Evolutionary conservation across 305 asterid species (phyloP), one percentile per base, ranked within the genome.

Genomic region (Solanum aculeatissimum): DNA sequence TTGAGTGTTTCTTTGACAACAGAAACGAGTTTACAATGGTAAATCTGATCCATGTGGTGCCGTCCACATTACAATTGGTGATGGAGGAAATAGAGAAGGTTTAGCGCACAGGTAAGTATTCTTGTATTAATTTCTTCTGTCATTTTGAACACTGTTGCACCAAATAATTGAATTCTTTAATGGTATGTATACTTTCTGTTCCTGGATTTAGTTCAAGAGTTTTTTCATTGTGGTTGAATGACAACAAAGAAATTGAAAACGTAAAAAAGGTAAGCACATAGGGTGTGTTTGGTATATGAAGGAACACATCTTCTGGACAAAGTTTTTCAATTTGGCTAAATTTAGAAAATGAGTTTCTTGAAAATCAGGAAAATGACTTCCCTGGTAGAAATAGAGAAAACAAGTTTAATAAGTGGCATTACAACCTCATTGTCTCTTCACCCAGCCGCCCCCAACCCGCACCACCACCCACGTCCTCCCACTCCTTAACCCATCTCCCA

Each of bases 61-160:
- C 66, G 90, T 88, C 85, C 93, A 91, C 86, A 87, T 91, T 74
- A 91, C 93, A 60, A 91, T 91, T 84, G 93, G 93, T 3, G 93
- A 91, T 83, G 93, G 93, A 83, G 93, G 93, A 84, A 91, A 91
- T 65, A 85, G 88, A 84, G 93, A 91, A 88, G 93, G 93, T 85
- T 87, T 91, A 85, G 92, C 93, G 40, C 87, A 71, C 60, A 27
- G 43, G 93, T 89, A 80, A 86, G 87, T 86, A n/a, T 85, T 68
- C 57, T 40, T 74, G 38, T 38, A 19, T 42, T 49, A 53, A 18
- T 32, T 75, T 53, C 66, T 53, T 32, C 13, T 0, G 4, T 27
- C 82, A 77, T 18, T 1, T 32, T 32, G 65, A 53, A 12, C 32
- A 78, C 43, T 47, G 63, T 49, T 10, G 49, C 82, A 9, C 13